phyloP scores from a whole-genome alignment of 2,329 filamentous ascomycete species.

The Fusarium scirpi region DNA sequence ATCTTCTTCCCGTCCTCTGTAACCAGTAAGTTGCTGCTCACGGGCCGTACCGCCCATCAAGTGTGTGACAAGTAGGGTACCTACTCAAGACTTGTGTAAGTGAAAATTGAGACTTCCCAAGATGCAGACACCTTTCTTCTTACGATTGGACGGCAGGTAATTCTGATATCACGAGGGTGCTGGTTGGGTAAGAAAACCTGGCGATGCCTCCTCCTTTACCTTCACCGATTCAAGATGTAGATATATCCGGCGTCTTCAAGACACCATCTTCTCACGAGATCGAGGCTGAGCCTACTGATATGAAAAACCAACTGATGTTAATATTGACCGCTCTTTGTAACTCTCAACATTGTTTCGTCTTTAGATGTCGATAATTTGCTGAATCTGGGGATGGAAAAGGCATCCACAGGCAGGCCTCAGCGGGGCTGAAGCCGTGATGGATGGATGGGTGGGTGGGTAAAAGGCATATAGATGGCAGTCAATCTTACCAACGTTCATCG shows the following conservation, averaged over 20 bases:
- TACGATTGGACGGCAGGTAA: slow-evolving; percentile 2
- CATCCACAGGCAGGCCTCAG: slow-evolving; percentile 33
- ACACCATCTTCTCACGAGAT: slow-evolving; percentile 4
- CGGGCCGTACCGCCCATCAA: slow-evolving; percentile 15
- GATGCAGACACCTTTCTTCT: background rate
- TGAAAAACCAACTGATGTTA: background rate
- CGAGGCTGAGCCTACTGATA: slow-evolving; percentile 20
- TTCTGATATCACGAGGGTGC: slow-evolving; percentile 14
- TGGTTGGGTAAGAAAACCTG: slow-evolving; percentile 16
- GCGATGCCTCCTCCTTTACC: slow-evolving; percentile 8
- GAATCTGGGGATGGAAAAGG: slow-evolving; percentile 18
- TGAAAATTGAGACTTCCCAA: background rate
- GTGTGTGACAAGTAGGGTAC: slow-evolving; percentile 26
- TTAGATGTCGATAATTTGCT: slow-evolving; percentile 7
- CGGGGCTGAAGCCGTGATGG: slow-evolving; percentile 16
- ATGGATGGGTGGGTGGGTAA: slow-evolving; percentile 24
- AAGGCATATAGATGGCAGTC: background rate
- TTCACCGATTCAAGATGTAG: slow-evolving; percentile 20
- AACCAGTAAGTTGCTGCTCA: background rate
- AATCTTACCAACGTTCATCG: background rate
- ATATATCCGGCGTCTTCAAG: slow-evolving; percentile 6
- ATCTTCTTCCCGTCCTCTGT: background rate
- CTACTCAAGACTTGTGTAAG: slow-evolving; percentile 11
- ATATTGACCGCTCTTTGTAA: slow-evolving; percentile 29
- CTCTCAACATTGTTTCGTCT: slow-evolving; percentile 3